phyloP scores from a whole-genome alignment of 2,329 filamentous ascomycete species.

The Colletotrichum sp. region DNA sequence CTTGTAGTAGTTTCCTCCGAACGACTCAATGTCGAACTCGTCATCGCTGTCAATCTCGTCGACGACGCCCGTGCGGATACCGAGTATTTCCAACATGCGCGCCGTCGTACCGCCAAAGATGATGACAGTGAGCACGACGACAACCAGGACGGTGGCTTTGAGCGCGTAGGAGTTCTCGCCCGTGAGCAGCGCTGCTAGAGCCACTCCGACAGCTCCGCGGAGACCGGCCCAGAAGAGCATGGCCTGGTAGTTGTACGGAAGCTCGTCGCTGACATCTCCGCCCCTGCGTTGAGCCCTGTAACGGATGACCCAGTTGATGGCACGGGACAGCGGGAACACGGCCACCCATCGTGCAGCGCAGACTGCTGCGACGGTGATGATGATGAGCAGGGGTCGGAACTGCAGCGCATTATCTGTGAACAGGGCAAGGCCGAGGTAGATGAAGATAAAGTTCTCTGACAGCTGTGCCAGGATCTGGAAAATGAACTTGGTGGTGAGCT shows the following conservation, averaged over 20 bases:
- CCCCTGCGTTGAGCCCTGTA: conserved; percentile 82
- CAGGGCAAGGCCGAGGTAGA: conserved; percentile 92
- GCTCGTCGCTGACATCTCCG: conserved; percentile 77
- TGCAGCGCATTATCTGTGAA: conserved; percentile 89
- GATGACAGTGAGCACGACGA: conserved; percentile 96
- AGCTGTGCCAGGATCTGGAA: conserved; percentile 95
- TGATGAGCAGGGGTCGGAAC: conserved; percentile 94
- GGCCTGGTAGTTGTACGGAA: conserved; percentile 95
- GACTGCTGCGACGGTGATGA: conserved; percentile 89
- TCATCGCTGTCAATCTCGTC: conserved; percentile 98
- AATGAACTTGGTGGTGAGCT: conserved; percentile 96
- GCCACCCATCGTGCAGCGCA: conserved; percentile 92
- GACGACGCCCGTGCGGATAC: conserved; percentile 94
- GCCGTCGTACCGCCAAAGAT: conserved; percentile 98
- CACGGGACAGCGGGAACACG: conserved; percentile 88
- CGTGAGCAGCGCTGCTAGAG: conserved; percentile 84
- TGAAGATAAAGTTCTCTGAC: conserved; percentile 99
- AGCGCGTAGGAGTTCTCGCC: conserved; percentile 83
- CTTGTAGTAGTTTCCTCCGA: conserved; percentile 79
- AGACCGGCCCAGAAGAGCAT: conserved; percentile 99
- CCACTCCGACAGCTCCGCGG: conserved; percentile 93
- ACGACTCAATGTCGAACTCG: conserved; percentile 93
- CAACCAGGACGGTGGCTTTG: conserved; percentile 93
- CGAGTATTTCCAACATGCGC: conserved; percentile 95
- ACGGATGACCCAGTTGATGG: conserved; percentile 91